Percentiles rank a stretch among this genome's conserved stretches.
Conservation (phyloP, 306 rosid genomes). For the Prunus armeniaca region DNA sequence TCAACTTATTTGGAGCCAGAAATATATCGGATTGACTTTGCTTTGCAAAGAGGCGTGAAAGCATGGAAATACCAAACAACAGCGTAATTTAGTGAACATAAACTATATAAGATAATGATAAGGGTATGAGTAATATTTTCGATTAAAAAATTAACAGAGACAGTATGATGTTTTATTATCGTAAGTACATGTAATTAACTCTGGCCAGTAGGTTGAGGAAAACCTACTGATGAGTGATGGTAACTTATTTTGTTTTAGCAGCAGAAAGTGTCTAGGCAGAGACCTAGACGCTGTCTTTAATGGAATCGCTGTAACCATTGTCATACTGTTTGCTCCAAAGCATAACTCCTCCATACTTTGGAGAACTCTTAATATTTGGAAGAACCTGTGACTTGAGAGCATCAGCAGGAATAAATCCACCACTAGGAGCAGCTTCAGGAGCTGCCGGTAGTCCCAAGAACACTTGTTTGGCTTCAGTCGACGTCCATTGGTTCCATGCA, state of each 20-base stretch:
- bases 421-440: constrained; percentile 35
- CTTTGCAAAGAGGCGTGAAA: too few species aligned
- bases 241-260: background rate
- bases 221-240: background rate
- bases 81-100: too few species aligned
- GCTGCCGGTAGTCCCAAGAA: constrained; percentile 67
- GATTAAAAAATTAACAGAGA: too few species aligned
- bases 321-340: constrained; percentile 45
- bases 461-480: constrained; percentile 26
- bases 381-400: constrained; percentile 34
- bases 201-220: background rate
- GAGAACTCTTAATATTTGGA: constrained; percentile 41
- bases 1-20: too few species aligned
- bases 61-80: too few species aligned
- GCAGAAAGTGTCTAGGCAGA: background rate
- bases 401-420: constrained; percentile 51
- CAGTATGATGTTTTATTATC: background rate
- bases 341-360: constrained; percentile 70
- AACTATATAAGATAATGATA: too few species aligned
- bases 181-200: too few species aligned
- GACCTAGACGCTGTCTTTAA: constrained; percentile 26
- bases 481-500: constrained; percentile 52
- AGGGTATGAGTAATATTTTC: too few species aligned
- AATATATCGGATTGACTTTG: too few species aligned
- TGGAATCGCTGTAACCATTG: constrained; percentile 34